Evolutionary conservation across 1,284 basidiomycete genomes (phyloP).

Genomic region (Austropuccinia psidii): DNA sequence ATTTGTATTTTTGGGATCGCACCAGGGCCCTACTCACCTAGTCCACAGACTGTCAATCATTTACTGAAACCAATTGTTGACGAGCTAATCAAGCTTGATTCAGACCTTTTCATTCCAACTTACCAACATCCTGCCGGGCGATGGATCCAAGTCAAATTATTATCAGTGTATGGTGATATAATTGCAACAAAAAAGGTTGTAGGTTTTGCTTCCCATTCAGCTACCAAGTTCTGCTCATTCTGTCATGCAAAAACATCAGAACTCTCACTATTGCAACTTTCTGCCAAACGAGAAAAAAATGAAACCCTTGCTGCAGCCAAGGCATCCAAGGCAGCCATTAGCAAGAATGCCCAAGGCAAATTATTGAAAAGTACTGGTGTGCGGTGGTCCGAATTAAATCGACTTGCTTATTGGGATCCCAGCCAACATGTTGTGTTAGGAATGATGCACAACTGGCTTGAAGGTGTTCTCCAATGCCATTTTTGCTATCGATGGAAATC

Average conservation of each 20-base stretch:
- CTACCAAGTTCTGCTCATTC: neutral
- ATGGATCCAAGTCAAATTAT: neutral
- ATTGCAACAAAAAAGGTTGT: constrained; percentile 12
- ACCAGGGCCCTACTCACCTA: constrained; percentile 33
- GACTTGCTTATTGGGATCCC: constrained; percentile 22
- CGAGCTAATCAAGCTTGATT: constrained; percentile 24
- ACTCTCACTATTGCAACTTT: neutral
- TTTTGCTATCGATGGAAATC: constrained; percentile 20
- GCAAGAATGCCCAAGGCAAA: neutral
- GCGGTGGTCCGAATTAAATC: constrained; percentile 24
- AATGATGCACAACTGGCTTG: constrained; percentile 28
- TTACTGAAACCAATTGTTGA: constrained; percentile 25
- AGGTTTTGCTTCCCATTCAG: neutral
- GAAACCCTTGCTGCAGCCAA: neutral
- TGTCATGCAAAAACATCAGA: neutral
- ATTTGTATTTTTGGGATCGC: constrained; percentile 36
- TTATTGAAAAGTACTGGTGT: constrained; percentile 3
- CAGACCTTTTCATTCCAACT: constrained; percentile 8
- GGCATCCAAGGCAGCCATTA: neutral
- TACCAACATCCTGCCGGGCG: constrained; percentile 8
- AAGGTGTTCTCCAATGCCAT: constrained; percentile 14
- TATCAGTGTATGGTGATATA: neutral
- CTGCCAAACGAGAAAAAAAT: neutral
- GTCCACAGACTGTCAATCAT: constrained; percentile 32
- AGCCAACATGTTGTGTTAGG: constrained; percentile 13